These are phyloP conservation scores for Cyberlindnera bimundalis DNA, from an alignment of 805 yeast species.

Conservation along the genomic window DNA sequence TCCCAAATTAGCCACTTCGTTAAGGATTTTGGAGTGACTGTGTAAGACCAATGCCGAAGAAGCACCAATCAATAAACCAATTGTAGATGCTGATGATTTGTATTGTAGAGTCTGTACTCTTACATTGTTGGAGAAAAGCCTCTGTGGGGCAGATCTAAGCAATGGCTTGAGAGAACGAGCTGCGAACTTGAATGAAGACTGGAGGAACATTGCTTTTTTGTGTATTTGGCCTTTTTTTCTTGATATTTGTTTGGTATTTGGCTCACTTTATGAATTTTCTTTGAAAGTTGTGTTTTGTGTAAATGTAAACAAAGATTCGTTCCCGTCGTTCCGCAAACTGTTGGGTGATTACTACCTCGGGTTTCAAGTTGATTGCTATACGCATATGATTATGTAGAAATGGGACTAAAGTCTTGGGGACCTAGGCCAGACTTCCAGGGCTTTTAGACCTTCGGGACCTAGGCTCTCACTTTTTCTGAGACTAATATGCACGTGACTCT, in stretches of 20 bases:
- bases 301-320: too few species aligned
- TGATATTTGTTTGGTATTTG: background rate
- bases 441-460: too few species aligned
- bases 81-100: conserved; percentile 5
- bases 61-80: conserved; percentile 27
- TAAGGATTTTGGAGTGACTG: conserved; percentile 24
- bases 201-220: conserved; percentile 16
- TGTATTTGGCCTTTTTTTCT: background rate
- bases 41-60: conserved; percentile 18
- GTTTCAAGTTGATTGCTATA: background rate
- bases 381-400: too few species aligned
- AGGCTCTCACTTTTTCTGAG: too few species aligned
- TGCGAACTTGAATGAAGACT: conserved; percentile 14
- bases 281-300: too few species aligned
- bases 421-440: too few species aligned
- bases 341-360: background rate
- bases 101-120: conserved; percentile 2
- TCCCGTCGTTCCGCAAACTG: background rate
- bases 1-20: conserved; percentile 26
- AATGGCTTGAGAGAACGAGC: conserved; percentile 15
- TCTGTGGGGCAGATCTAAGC: conserved; percentile 9
- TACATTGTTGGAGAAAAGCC: conserved; percentile 8
- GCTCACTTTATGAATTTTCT: too few species aligned
- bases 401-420: too few species aligned
- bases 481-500: too few species aligned